Evolutionary conservation across 257 asterid species (phyloP), one percentile per base, ranked within the genome.

Genomic region (Echium plantagineum): DNA sequence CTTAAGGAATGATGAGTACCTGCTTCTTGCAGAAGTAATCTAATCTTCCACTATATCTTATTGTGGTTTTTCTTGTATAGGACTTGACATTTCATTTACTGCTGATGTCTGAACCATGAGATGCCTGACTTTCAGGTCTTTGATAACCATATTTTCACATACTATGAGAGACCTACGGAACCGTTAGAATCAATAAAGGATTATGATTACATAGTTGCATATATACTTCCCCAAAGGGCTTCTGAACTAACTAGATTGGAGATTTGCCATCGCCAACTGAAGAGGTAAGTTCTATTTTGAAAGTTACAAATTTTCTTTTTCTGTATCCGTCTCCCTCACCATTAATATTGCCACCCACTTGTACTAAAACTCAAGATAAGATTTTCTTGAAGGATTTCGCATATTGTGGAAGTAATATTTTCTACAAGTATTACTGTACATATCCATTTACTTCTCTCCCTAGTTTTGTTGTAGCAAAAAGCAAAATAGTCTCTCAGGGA

Each of bases 11-110:
- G 91, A 93, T 77, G 97, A 93, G 72, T 81, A 65, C 72, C 76
- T 93, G 86, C 80, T 89, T 35, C 94, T 89, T 67, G 95, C 96
- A 3, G 98, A 93, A 96, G 98, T 93, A 66, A 69, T 20, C 60
- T 51, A 18, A 20, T 60, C 38, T 52, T 9, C 7, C 20, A 42
- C 13, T 21, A 56, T 30, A 9, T 66, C 19, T 48, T 51, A 53
- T 22, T 32, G 21, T 58, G 60, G 26, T 42, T 49, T 65, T 63
- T 15, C 28, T 53, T 55, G 55, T 12, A 13, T 10, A 60, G 59
- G 61, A 58, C 5, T 66, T 26, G 66, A 19, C 52, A 20, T 15
- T 38, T 57, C 13, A 56, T 58, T 22, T 15, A 64, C 8, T 65
- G 38, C 51, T 30, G 56, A 61, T 66, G 56, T 61, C 64, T 73